phyloP scores from a whole-genome alignment of 139 green algal genomes.

The Coelastrella sp. region DNA sequence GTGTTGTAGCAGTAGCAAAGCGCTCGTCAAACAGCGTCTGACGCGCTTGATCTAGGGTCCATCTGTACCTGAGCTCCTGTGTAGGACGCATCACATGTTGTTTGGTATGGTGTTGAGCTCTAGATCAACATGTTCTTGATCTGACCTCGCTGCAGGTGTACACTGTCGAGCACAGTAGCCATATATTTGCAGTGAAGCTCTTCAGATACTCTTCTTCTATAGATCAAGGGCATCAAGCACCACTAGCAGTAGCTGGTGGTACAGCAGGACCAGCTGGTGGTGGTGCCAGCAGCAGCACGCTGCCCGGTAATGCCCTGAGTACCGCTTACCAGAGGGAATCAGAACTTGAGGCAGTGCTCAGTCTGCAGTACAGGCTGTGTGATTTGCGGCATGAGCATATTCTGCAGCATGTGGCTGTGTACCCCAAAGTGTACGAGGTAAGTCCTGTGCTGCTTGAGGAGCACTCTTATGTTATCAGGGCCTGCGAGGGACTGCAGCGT shows the following conservation, averaged over 20 bases:
- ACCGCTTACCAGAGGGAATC: no score
- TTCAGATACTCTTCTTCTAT: slow-evolving; percentile 22
- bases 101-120: no score
- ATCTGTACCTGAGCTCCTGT: no score
- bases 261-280: not conserved
- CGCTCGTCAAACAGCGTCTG: no score
- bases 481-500: no score
- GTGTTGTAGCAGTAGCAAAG: no score
- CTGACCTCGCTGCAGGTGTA: slow-evolving; percentile 6
- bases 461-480: no score
- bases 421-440: slow-evolving; percentile 58
- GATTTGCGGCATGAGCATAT: slow-evolving; percentile 32
- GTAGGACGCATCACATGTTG: no score
- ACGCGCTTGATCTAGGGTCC: no score
- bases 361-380: slow-evolving; percentile 48
- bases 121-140: not conserved
- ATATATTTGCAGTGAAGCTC: slow-evolving; percentile 13
- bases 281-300: slow-evolving; percentile 7
- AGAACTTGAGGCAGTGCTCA: slow-evolving; percentile 41
- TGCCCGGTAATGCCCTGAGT: not conserved
- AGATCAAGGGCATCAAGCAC: not conserved
- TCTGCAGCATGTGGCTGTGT: slow-evolving; percentile 52
- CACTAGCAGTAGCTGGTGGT: not conserved
- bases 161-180: not conserved
- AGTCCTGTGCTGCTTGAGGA: not conserved